These are phyloP conservation scores for Didymella lethalis DNA, from an alignment of 2,329 filamentous ascomycete genomes.

Conservation along the genomic window DNA sequence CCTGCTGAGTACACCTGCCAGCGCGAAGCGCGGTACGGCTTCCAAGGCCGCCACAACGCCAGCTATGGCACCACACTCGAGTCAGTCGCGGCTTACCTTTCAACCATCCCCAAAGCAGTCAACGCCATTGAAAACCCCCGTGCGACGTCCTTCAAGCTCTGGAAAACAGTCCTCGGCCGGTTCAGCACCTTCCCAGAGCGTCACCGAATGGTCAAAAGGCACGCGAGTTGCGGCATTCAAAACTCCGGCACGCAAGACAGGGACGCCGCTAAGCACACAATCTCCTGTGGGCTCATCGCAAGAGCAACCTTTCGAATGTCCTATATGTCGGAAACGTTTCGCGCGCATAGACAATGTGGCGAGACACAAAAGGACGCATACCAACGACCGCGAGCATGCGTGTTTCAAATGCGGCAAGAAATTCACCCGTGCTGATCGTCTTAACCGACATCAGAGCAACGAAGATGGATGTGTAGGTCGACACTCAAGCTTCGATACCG, in stretches of 20 bases:
- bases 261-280: not conserved
- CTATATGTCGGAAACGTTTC: slow-evolving; percentile 89
- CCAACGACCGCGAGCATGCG: slow-evolving; percentile 92
- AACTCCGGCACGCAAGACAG: slow-evolving; percentile 11
- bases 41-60: slow-evolving; percentile 1
- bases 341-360: slow-evolving; percentile 90
- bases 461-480: slow-evolving; percentile 93
- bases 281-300: slow-evolving; percentile 56
- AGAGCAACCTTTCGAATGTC: slow-evolving; percentile 95
- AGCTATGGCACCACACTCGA: not conserved
- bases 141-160: slow-evolving; percentile 17
- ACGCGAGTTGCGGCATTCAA: slow-evolving; percentile 5
- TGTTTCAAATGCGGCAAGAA: slow-evolving; percentile 94
- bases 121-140: slow-evolving; percentile 10
- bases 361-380: slow-evolving; percentile 94
- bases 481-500: slow-evolving; percentile 82
- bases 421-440: slow-evolving; percentile 92
- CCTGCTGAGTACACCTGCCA: slow-evolving; percentile 9
- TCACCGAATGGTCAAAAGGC: not conserved
- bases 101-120: not conserved
- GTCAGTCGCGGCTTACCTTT: too few relatives aligned
- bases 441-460: slow-evolving; percentile 94
- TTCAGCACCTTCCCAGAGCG: not conserved
- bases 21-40: slow-evolving; percentile 5
- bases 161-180: not conserved